These are phyloP conservation scores for Penicillium sp. DNA, from an alignment of 2,329 filamentous ascomycete species.

Conservation along the genomic window DNA sequence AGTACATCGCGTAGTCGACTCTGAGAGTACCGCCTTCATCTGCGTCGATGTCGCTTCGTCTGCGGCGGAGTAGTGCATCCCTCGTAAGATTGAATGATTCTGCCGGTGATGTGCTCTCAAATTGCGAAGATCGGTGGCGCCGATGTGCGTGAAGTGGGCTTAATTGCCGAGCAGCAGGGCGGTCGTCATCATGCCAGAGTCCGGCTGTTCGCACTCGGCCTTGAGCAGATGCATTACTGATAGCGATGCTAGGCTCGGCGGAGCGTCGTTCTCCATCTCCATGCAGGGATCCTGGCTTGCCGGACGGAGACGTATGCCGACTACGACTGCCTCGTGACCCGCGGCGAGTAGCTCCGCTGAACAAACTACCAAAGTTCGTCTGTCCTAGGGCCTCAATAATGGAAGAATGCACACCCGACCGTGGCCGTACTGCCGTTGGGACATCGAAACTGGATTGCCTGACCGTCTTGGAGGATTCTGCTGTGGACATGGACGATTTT, in stretches of 20 bases:
- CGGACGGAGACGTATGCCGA: constrained; percentile 33
- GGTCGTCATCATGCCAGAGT: constrained; percentile 30
- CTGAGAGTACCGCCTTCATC: constrained; percentile 17
- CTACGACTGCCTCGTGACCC: constrained; percentile 39
- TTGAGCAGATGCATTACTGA: constrained; percentile 44
- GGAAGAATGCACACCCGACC: constrained; percentile 25
- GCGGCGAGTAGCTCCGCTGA: constrained; percentile 41
- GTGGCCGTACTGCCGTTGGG: constrained; percentile 21
- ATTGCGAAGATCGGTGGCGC: constrained; percentile 39
- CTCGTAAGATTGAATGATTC: constrained; percentile 37
- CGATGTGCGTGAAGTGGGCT: constrained; percentile 27
- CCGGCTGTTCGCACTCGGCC: constrained; percentile 43
- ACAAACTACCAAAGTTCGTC: constrained; percentile 38
- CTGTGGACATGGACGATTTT: constrained; percentile 44
- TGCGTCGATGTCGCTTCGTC: constrained; percentile 28
- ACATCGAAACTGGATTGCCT: constrained; percentile 33
- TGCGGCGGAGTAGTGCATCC: constrained; percentile 35
- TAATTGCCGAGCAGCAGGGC: constrained; percentile 14
- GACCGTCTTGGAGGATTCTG: constrained; percentile 47
- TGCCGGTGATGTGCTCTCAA: constrained; percentile 28
- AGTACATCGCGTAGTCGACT: constrained; percentile 26
- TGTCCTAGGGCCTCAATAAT: constrained; percentile 32
- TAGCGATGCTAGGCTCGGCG: constrained; percentile 41
- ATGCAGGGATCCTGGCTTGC: constrained; percentile 35
- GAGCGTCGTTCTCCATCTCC: constrained; percentile 38